These are phyloP conservation scores for Verticillium longisporum DNA, from an alignment of 2,329 filamentous ascomycete species.

Conservation along the genomic window DNA sequence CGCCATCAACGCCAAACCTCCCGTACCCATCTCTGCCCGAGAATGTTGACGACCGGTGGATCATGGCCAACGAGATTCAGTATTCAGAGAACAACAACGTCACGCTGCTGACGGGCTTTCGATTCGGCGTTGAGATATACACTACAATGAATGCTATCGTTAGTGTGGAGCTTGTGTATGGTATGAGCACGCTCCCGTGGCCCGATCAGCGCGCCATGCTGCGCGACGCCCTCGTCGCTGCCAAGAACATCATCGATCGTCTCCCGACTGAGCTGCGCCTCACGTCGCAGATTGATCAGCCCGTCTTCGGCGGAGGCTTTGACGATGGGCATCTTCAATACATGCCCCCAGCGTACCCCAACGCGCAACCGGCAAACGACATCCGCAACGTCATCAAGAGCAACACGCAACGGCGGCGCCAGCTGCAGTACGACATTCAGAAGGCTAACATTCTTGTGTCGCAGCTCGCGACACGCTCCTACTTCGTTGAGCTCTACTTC, in stretches of 20 bases:
- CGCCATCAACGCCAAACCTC: slow-evolving; percentile 67
- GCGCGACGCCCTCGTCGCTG: slow-evolving; percentile 61
- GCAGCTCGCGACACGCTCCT: slow-evolving; percentile 73
- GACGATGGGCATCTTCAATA: slow-evolving; percentile 36
- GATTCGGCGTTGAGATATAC: slow-evolving; percentile 71
- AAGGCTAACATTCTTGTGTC: slow-evolving; percentile 86
- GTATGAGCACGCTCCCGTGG: slow-evolving; percentile 71
- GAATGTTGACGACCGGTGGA: slow-evolving; percentile 79
- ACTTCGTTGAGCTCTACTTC: slow-evolving; percentile 82
- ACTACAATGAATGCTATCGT: slow-evolving; percentile 72
- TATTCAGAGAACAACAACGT: slow-evolving; percentile 61
- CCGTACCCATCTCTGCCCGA: slow-evolving; percentile 73
- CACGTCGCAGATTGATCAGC: slow-evolving; percentile 27
- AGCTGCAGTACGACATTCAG: slow-evolving; percentile 78
- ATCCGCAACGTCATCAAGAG: slow-evolving; percentile 41
- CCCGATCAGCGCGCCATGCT: slow-evolving; percentile 69
- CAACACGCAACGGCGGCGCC: slow-evolving; percentile 42
- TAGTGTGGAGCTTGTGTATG: slow-evolving; percentile 77
- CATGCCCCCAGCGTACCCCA: slow-evolving; percentile 42
- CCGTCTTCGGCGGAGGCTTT: slow-evolving; percentile 1
- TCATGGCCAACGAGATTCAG: slow-evolving; percentile 64
- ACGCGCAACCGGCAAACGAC: slow-evolving; percentile 39
- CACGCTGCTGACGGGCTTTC: slow-evolving; percentile 73
- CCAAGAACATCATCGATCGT: slow-evolving; percentile 60
- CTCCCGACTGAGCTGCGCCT: slow-evolving; percentile 65